Evolutionary conservation across 2,329 filamentous ascomycete species (phyloP).

Genomic region (Huntiella moniliformis): DNA sequence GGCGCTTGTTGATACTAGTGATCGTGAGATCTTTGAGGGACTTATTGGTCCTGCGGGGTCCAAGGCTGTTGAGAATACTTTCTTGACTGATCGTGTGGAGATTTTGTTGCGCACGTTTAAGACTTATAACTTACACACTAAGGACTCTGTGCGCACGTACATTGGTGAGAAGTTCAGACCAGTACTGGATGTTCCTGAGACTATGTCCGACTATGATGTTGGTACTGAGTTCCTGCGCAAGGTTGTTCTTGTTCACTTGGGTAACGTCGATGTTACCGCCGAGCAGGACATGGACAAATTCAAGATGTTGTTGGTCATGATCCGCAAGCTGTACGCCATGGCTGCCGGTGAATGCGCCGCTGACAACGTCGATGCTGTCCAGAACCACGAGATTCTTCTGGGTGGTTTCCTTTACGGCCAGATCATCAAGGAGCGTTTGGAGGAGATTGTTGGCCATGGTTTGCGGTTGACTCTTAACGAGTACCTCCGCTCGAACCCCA

Average conservation of each 20-base stretch:
- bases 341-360: slow-evolving; percentile 82
- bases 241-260: slow-evolving; percentile 81
- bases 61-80: slow-evolving; percentile 68
- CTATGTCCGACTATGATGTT: slow-evolving; percentile 71
- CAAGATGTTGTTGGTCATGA: slow-evolving; percentile 86
- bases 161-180: slow-evolving; percentile 81
- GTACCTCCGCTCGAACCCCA: slow-evolving; percentile 34
- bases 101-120: slow-evolving; percentile 86
- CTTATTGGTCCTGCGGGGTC: slow-evolving; percentile 62
- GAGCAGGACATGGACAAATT: slow-evolving; percentile 83
- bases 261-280: slow-evolving; percentile 66
- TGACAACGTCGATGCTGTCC: slow-evolving; percentile 91
- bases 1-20: slow-evolving; percentile 86
- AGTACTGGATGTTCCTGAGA: slow-evolving; percentile 67
- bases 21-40: slow-evolving; percentile 89
- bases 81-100: slow-evolving; percentile 87
- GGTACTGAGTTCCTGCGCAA: slow-evolving; percentile 80
- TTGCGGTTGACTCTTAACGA: slow-evolving; percentile 36
- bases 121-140: slow-evolving; percentile 65
- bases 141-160: slow-evolving; percentile 64
- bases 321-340: slow-evolving; percentile 80
- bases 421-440: slow-evolving; percentile 85
- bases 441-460: slow-evolving; percentile 56
- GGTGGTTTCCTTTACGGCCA: slow-evolving; percentile 88
- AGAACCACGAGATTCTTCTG: slow-evolving; percentile 86